Percentiles rank a stretch among this genome's conserved stretches.
Evolutionary conservation across 2,329 filamentous ascomycete species (phyloP).

Genomic region (Sphaerulina musiva): DNA sequence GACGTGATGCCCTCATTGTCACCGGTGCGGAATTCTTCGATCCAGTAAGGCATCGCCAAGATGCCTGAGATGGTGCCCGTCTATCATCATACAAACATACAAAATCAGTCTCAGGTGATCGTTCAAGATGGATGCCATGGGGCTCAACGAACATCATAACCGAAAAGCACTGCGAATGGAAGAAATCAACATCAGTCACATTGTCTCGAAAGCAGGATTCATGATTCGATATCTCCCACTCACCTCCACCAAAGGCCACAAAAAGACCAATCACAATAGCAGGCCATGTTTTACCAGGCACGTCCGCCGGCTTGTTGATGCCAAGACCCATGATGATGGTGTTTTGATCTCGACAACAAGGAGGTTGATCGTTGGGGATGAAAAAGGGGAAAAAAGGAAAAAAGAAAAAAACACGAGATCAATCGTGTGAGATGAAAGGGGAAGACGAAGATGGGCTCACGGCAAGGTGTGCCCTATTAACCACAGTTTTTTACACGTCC

Average conservation of each 20-base stretch:
- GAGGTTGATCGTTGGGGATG: background rate
- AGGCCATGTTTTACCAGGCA: constrained; percentile 33
- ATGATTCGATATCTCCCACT: background rate
- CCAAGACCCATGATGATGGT: constrained; percentile 13
- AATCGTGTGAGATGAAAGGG: no score
- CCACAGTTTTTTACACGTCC: background rate
- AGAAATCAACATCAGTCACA: background rate
- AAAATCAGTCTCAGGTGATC: background rate
- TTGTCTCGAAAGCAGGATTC: background rate
- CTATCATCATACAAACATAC: background rate
- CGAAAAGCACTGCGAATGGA: constrained; percentile 19
- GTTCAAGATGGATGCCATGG: background rate
- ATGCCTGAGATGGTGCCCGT: constrained; percentile 39
- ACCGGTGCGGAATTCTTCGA: constrained; percentile 29
- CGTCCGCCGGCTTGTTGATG: constrained; percentile 17
- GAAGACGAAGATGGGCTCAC: no score
- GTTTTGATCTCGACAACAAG: background rate
- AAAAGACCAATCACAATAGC: constrained; percentile 41
- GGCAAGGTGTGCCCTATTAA: background rate
- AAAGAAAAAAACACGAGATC: no score
- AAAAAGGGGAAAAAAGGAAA: background rate
- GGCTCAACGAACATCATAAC: constrained; percentile 25
- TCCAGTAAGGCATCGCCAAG: constrained; percentile 27
- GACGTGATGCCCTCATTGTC: constrained; percentile 36
- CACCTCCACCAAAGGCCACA: constrained; percentile 32